A percentile compares a stretch with the other conserved stretches of the same genome.
Evolutionary conservation across 768 basidiomycete genomes (phyloP).

Genomic region (Psilocybe cubensis): DNA sequence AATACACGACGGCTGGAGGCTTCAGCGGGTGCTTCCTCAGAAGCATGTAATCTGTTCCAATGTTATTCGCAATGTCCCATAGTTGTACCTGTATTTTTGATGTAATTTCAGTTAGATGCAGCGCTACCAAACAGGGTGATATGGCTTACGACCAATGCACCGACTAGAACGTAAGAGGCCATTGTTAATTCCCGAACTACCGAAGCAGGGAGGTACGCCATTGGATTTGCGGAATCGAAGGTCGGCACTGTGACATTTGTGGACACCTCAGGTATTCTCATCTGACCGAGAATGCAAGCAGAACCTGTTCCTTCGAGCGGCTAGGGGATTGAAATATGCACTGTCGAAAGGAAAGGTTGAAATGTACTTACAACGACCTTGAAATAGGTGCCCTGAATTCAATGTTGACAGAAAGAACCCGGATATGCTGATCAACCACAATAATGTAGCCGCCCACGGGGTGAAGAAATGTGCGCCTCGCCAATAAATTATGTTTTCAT

Average conservation of each 20-base stretch:
- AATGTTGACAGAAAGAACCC: too few species aligned
- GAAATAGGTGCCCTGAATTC: too few species aligned
- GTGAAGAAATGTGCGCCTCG: too few species aligned
- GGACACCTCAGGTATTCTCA: not conserved
- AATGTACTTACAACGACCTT: too few species aligned
- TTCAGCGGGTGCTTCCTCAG: not conserved
- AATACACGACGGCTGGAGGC: constrained; percentile 8
- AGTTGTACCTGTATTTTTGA: not conserved
- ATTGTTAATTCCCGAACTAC: not conserved
- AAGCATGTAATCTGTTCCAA: constrained; percentile 3
- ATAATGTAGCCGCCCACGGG: too few species aligned
- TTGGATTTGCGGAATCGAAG: not conserved
- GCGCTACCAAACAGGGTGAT: not conserved
- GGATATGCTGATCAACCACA: too few species aligned
- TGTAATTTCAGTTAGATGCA: not conserved
- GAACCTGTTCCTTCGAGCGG: too few species aligned
- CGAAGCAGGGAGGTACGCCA: constrained; percentile 23
- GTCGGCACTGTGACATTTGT: not conserved
- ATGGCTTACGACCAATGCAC: not conserved
- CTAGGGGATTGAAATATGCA: not conserved
- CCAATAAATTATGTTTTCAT: too few species aligned
- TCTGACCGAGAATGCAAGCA: too few species aligned
- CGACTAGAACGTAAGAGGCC: constrained; percentile 20
- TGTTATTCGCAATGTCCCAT: constrained; percentile 11
- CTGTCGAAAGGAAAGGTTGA: too few species aligned